These are phyloP conservation scores for Stenocarpella maydis DNA, from an alignment of 2,329 filamentous ascomycete species.

Conservation along the genomic window DNA sequence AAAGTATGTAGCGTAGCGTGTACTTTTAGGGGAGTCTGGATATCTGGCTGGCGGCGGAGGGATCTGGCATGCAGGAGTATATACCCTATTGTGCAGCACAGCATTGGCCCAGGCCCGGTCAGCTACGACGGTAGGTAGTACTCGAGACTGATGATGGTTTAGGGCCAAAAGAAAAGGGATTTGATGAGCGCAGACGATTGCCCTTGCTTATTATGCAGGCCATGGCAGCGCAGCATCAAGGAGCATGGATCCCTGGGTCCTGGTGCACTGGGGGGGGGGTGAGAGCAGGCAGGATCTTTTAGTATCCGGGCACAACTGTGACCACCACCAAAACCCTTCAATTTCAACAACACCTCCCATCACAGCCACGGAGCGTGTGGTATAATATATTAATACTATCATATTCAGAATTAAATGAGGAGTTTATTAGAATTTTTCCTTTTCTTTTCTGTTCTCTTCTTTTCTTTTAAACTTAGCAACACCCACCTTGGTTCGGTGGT, in stretches of 20 bases:
- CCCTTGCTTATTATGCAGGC: slow-evolving; percentile 29
- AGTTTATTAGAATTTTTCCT: too few species aligned
- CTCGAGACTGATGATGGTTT: slow-evolving; percentile 19
- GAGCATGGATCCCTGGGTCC: neutral
- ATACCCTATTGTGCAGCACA: slow-evolving; percentile 8
- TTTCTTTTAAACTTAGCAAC: too few species aligned
- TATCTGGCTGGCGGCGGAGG: slow-evolving; percentile 15
- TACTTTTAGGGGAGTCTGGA: neutral
- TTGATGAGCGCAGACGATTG: slow-evolving; percentile 22
- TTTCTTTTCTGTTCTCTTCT: too few species aligned
- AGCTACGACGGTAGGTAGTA: slow-evolving; percentile 23
- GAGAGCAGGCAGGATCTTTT: too few species aligned
- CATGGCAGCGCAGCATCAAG: slow-evolving; percentile 8
- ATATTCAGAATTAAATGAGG: too few species aligned
- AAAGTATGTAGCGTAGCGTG: neutral
- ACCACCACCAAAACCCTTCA: too few species aligned
- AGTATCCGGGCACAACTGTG: too few species aligned
- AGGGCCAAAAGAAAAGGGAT: slow-evolving; percentile 23
- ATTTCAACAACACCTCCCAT: too few species aligned
- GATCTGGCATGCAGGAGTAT: slow-evolving; percentile 26
- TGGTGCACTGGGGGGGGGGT: too few species aligned
- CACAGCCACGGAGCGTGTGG: too few species aligned
- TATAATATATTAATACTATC: too few species aligned
- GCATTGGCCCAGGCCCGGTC: slow-evolving; percentile 5
- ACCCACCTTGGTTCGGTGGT: too few species aligned